Evolutionary conservation across 2,329 filamentous ascomycete genomes (phyloP).

Genomic region (Fusarium mexicanum): DNA sequence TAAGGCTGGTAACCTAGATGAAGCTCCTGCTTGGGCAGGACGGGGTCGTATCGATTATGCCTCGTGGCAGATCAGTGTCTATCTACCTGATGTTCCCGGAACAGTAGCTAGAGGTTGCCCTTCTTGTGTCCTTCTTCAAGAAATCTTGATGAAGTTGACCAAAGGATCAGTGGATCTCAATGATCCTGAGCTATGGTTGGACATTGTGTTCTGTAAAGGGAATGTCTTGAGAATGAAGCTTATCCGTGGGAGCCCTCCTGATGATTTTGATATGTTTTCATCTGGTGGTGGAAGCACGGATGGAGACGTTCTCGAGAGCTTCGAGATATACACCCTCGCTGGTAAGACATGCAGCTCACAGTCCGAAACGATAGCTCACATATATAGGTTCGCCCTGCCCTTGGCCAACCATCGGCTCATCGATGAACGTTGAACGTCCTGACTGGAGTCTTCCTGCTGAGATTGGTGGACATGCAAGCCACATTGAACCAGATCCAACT

Average conservation of each 20-base stretch:
- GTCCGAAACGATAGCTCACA: not conserved
- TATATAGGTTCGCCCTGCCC: slow-evolving; percentile 12
- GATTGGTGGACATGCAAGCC: slow-evolving; percentile 18
- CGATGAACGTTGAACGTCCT: slow-evolving; percentile 18
- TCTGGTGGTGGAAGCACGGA: not conserved
- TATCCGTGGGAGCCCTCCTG: slow-evolving; percentile 1
- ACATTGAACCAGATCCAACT: slow-evolving; percentile 27
- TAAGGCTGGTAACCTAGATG: not conserved
- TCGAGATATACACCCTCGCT: slow-evolving; percentile 33
- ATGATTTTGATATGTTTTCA: slow-evolving; percentile 28
- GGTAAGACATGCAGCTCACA: not conserved
- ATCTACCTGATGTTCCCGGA: slow-evolving; percentile 12
- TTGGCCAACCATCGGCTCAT: slow-evolving; percentile 33
- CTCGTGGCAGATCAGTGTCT: slow-evolving; percentile 20
- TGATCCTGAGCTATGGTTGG: slow-evolving; percentile 18
- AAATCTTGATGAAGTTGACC: slow-evolving; percentile 13
- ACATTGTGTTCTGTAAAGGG: slow-evolving; percentile 29
- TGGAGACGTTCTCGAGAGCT: slow-evolving; percentile 3
- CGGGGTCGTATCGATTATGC: slow-evolving; percentile 22
- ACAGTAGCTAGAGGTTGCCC: slow-evolving; percentile 9
- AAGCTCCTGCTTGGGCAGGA: slow-evolving; percentile 21
- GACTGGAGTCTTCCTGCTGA: not conserved
- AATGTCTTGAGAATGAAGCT: slow-evolving; percentile 18
- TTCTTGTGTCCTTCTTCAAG: slow-evolving; percentile 21
- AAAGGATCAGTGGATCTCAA: not conserved